These are phyloP conservation scores for Centella asiatica DNA, from an alignment of 129 eudicot genomes.

Conservation along the genomic window DNA sequence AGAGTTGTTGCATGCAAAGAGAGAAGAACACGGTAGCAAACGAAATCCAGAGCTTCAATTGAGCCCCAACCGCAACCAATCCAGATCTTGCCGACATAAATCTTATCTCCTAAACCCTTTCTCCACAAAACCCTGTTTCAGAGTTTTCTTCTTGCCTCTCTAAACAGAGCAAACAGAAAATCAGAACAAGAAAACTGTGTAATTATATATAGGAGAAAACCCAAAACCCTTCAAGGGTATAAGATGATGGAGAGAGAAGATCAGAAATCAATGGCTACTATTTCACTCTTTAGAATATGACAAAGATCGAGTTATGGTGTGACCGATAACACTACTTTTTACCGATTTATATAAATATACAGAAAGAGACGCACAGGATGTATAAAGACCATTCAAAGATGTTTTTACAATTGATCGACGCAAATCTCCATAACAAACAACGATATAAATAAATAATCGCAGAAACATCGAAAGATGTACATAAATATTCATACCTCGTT, in stretches of 20 bases:
- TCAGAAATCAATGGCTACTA: constrained; percentile 9
- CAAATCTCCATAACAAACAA: constrained; percentile 16
- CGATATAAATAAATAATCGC: constrained; percentile 1
- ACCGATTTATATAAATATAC: neutral
- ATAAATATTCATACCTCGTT: constrained; percentile 8
- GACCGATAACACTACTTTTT: neutral
- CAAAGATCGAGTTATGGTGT: neutral
- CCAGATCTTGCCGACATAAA: constrained; percentile 73
- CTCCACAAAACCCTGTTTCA: constrained; percentile 16
- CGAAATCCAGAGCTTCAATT: constrained; percentile 52
- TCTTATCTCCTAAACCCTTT: constrained; percentile 20
- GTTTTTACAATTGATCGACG: constrained; percentile 9
- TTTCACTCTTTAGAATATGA: constrained; percentile 5
- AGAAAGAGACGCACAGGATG: neutral
- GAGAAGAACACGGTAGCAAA: constrained; percentile 4
- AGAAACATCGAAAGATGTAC: neutral
- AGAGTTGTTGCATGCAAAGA: constrained; percentile 39
- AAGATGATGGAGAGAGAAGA: neutral
- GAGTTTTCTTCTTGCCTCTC: constrained; percentile 6
- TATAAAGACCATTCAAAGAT: constrained; percentile 5
- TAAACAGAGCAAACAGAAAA: constrained; percentile 14
- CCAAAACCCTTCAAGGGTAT: constrained; percentile 3
- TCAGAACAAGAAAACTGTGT: constrained; percentile 14
- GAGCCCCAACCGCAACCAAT: constrained; percentile 57
- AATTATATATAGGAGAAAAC: constrained; percentile 15